Evolutionary conservation across 2,329 filamentous ascomycete genomes (phyloP).

Genomic region (Ceratocystiopsis sp.): DNA sequence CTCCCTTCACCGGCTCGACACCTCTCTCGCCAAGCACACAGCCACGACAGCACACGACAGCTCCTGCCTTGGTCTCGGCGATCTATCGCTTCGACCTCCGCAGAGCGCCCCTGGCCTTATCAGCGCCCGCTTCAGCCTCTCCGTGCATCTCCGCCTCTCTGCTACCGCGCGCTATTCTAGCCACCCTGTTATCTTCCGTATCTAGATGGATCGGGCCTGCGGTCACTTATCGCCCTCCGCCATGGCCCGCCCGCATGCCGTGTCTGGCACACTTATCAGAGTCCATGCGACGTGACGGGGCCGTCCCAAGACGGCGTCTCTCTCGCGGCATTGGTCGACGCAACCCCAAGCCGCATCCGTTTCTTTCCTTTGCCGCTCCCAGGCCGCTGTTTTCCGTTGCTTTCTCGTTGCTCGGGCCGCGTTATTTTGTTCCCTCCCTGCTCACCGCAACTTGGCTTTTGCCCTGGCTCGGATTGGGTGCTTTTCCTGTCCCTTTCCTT

Average conservation of each 20-base stretch:
- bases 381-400: neutral
- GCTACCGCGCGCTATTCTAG: neutral
- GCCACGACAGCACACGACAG: too few relatives aligned
- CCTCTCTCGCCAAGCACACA: too few relatives aligned
- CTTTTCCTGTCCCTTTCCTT: neutral
- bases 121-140: neutral
- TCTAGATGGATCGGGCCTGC: neutral
- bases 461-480: neutral
- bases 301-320: neutral
- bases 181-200: constrained; percentile 1
- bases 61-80: too few relatives aligned
- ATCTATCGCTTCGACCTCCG: too few relatives aligned
- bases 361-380: neutral
- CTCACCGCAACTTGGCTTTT: neutral
- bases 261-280: constrained; percentile 1
- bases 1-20: neutral
- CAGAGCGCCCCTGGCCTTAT: neutral
- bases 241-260: neutral
- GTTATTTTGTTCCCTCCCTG: neutral
- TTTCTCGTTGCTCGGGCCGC: neutral
- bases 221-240: neutral
- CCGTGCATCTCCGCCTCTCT: too few relatives aligned
- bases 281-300: neutral
- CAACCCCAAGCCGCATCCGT: neutral
- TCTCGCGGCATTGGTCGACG: neutral